A percentile compares a stretch with the other conserved stretches of the same genome.
These are phyloP conservation scores for Pleoardoris graminearum DNA, from an alignment of 2,329 filamentous ascomycete genomes.

Conservation along the genomic window DNA sequence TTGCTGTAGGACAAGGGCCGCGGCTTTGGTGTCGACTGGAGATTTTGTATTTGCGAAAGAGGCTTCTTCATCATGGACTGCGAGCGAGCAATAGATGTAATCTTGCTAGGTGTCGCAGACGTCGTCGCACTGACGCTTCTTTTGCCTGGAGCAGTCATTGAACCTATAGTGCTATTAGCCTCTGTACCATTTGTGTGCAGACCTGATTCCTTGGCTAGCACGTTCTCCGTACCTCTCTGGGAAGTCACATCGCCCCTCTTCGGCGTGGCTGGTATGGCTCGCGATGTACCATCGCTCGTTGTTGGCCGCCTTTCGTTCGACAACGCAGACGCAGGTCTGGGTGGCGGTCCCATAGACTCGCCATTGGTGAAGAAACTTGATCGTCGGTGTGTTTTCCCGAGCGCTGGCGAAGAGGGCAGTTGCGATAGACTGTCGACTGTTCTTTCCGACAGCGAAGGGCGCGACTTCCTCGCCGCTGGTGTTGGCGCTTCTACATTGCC, in stretches of 20 bases:
- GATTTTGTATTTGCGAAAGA: slow-evolving; percentile 29
- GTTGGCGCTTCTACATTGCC: slow-evolving; percentile 19
- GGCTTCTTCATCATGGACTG: slow-evolving; percentile 36
- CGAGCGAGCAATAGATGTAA: slow-evolving; percentile 39
- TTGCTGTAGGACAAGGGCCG: slow-evolving; percentile 42
- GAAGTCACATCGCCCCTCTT: not conserved
- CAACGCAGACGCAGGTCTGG: slow-evolving; percentile 66
- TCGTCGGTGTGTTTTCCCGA: slow-evolving; percentile 62
- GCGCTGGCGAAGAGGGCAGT: slow-evolving; percentile 72
- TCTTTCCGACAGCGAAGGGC: slow-evolving; percentile 73
- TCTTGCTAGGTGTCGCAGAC: slow-evolving; percentile 35
- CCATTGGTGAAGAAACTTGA: slow-evolving; percentile 74
- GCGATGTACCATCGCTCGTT: slow-evolving; percentile 48
- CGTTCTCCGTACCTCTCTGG: not conserved
- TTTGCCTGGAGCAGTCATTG: slow-evolving; percentile 43
- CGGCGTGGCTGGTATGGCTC: slow-evolving; percentile 12
- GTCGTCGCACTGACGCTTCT: slow-evolving; percentile 41
- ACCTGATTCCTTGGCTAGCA: not conserved
- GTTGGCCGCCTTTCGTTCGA: slow-evolving; percentile 54
- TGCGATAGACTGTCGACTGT: slow-evolving; percentile 83
- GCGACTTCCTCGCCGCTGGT: slow-evolving; percentile 42
- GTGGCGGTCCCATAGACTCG: slow-evolving; percentile 63
- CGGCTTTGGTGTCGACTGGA: slow-evolving; percentile 32
- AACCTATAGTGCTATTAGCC: slow-evolving; percentile 37
- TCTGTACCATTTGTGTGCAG: not conserved